A percentile compares a stretch with the other conserved stretches of the same genome.
Evolutionary conservation across 2,329 filamentous ascomycete species (phyloP).

Genomic region (Ascomycota sp.): DNA sequence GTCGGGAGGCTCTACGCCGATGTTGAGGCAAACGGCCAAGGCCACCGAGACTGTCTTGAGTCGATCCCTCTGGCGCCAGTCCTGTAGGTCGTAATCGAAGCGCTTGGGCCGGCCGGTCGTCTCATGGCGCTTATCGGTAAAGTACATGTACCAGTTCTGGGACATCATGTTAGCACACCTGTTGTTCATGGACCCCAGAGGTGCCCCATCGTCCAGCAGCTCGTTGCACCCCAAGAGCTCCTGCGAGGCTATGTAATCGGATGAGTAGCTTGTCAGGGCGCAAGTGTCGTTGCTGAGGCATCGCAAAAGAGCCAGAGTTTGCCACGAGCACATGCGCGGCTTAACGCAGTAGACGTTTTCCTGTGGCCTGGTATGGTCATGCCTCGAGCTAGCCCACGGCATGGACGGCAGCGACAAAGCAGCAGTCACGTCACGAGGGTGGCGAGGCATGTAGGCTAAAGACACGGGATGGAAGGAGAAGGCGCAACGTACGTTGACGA

Average conservation of each 20-base stretch:
- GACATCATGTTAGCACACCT: conserved; percentile 1
- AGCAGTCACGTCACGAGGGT: not conserved
- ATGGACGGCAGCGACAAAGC: not conserved
- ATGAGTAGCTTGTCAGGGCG: no score
- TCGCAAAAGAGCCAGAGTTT: no score
- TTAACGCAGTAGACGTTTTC: no score
- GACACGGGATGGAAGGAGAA: conserved; percentile 1
- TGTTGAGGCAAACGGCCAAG: conserved; percentile 85
- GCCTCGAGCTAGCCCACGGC: not conserved
- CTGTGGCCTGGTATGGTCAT: no score
- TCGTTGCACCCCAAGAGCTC: not conserved
- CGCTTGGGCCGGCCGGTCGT: conserved; percentile 74
- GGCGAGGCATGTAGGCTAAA: conserved; percentile 2
- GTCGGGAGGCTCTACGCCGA: conserved; percentile 92
- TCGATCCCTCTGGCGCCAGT: conserved; percentile 94
- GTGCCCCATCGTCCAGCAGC: not conserved
- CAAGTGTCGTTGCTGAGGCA: no score
- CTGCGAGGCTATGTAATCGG: not conserved
- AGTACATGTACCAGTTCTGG: conserved; percentile 99
- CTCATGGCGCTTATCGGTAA: conserved; percentile 92
- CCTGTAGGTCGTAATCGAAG: conserved; percentile 47
- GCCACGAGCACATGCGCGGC: not conserved
- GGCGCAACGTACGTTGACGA: conserved; percentile 48
- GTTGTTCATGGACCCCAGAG: not conserved
- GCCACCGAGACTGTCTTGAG: conserved; percentile 94